Evolutionary conservation across 352 stramenopile genomes (phyloP).

Genomic region (Phytophthora hybrid): DNA sequence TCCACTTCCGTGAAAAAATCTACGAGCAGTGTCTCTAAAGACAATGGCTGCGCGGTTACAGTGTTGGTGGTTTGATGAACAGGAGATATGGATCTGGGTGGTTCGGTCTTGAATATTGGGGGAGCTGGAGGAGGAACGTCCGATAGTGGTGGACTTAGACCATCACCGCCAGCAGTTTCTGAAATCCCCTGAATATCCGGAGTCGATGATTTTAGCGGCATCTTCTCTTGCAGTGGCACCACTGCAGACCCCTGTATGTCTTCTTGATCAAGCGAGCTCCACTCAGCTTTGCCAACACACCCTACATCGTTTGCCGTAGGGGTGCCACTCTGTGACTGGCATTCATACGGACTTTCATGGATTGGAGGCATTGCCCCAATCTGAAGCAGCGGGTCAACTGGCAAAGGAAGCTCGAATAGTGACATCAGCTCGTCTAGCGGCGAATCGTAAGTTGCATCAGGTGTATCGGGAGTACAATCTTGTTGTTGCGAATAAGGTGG

Average conservation of each 20-base stretch:
- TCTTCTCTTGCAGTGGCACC: no score
- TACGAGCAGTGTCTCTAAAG: slow-evolving; percentile 63
- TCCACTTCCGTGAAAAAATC: slow-evolving; percentile 77
- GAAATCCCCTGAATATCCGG: background rate
- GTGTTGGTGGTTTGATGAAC: background rate
- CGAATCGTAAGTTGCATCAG: background rate
- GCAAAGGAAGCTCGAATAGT: slow-evolving; percentile 8
- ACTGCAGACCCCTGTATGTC: background rate
- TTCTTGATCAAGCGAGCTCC: background rate
- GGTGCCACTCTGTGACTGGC: background rate
- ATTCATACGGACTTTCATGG: slow-evolving; percentile 23
- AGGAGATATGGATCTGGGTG: background rate
- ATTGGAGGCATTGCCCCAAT: slow-evolving; percentile 27
- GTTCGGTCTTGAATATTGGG: background rate
- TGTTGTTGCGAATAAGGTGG: slow-evolving; percentile 10
- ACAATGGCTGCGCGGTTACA: slow-evolving; percentile 20
- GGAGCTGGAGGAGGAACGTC: background rate
- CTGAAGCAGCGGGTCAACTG: slow-evolving; percentile 14
- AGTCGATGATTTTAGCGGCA: background rate
- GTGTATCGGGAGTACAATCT: background rate
- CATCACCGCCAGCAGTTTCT: background rate
- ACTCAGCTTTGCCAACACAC: background rate
- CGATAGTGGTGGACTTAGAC: background rate
- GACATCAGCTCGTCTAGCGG: background rate
- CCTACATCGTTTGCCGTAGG: background rate